Evolutionary conservation across 2,329 filamentous ascomycete species (phyloP), one percentile per base, ranked within the genome.

Genomic region (Arthroderma sp.): DNA sequence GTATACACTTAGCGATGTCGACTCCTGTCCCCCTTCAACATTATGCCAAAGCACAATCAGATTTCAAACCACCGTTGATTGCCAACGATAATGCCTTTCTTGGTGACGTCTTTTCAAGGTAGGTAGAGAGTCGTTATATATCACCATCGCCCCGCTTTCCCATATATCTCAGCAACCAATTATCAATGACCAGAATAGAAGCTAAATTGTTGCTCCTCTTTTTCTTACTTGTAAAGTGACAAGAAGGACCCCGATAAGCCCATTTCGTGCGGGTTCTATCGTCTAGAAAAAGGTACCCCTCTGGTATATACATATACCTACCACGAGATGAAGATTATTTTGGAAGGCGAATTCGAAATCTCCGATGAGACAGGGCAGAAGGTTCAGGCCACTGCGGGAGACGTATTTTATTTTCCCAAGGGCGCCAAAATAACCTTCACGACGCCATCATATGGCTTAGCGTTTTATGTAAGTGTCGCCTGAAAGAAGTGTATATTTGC

Each of bases 321-420:
- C 61, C 74, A 83, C 55, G 80, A 83, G 67, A 81, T 81, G 75
- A 83, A 83, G 67, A 80, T 83, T 57, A 79, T 84, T 50, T 62
- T 83, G 6, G 79, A 83, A 53, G 80, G 80, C 9, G 70, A 74
- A 52, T 81, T 78, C 55, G 73, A 77, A 49, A 81, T 83, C 54
- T 68, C 67, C 29, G 80, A 83, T 51, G 73, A 74, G 58, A 75
- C 75, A 1, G 80, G 78, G 33, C 68, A 74, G 52, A 64, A 71
- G 51, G 76, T 79, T 27, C 69, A 71, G 42, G 80, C 75, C 6
- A 68, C 64, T 30, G 68, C 73, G 5, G 80, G 80, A 0, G 80
- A 83, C 59, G 76, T 81, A 40, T 81, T 84, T 53, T 78, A 77
- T 59, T 83, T 83, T 56, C 78, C 78, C 49, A 78, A 76, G 59